Conservation (phyloP, 148 eudicot species). For the Nepenthes gracilis region DNA sequence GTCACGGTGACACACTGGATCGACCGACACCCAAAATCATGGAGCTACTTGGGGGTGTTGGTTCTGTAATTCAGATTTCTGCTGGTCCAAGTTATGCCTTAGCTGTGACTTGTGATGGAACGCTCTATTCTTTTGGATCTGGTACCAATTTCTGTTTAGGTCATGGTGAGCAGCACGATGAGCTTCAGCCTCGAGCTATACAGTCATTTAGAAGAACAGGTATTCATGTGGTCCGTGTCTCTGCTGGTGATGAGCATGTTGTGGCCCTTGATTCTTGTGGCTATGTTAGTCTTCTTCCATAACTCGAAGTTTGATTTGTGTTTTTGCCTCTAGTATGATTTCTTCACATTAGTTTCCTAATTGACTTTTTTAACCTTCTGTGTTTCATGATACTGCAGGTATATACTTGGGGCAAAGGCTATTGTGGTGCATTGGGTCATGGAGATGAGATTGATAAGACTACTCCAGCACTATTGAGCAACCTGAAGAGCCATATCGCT, state of each 20-base stretch:
- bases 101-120: conserved; percentile 61
- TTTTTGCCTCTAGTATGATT: background rate
- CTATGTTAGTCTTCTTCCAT: conserved; percentile 34
- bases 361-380: background rate
- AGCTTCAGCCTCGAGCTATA: conserved; percentile 64
- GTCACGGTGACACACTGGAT: conserved; percentile 79
- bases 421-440: conserved; percentile 94
- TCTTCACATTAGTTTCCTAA: background rate
- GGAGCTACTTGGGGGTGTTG: conserved; percentile 39
- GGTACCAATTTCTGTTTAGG: conserved; percentile 88
- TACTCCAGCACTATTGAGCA: conserved; percentile 48
- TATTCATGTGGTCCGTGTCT: conserved; percentile 70
- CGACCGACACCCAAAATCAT: conserved; percentile 51
- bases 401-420: conserved; percentile 98
- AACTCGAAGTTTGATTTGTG: background rate
- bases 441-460: conserved; percentile 93
- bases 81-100: conserved; percentile 87
- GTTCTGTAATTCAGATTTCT: conserved; percentile 57
- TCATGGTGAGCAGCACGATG: conserved; percentile 86
- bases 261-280: conserved; percentile 95
- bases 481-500: conserved; percentile 53
- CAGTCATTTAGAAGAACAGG: conserved; percentile 63
- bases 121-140: conserved; percentile 74
- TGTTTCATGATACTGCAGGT: conserved; percentile 32
- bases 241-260: conserved; percentile 95